Evolutionary conservation across 2,329 filamentous ascomycete genomes (phyloP).

Genomic region (Neodidymelliopsis sp.): DNA sequence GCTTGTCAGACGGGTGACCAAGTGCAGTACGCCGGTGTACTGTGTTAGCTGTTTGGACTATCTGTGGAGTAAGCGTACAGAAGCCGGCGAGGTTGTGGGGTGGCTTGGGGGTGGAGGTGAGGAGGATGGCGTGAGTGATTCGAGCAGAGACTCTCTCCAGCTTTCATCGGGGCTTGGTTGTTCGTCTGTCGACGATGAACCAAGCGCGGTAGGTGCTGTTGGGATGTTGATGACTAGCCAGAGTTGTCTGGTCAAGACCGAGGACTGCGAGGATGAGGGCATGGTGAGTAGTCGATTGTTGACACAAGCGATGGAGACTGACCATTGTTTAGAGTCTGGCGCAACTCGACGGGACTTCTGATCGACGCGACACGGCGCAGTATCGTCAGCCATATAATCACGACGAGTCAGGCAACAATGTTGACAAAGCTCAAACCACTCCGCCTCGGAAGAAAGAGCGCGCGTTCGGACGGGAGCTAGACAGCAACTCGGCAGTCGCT

Average conservation of each 20-base stretch:
- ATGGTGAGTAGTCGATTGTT: background rate
- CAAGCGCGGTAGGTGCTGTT: background rate
- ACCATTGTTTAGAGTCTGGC: background rate
- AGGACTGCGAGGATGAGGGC: background rate
- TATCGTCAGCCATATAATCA: too few species aligned
- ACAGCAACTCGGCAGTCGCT: background rate
- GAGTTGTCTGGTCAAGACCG: too few species aligned
- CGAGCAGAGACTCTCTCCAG: too few species aligned
- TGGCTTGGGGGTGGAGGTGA: background rate
- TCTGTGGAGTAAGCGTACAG: conserved; percentile 6
- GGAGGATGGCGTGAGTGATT: too few species aligned
- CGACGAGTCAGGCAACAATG: too few species aligned
- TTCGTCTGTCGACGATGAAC: too few species aligned
- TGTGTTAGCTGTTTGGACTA: conserved; percentile 7
- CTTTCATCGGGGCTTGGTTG: too few species aligned
- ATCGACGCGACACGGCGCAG: background rate
- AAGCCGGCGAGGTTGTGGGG: background rate
- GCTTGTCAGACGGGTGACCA: background rate
- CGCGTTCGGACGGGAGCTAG: conserved; percentile 6
- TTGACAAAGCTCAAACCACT: background rate
- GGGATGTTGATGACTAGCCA: too few species aligned
- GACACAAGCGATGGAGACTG: background rate
- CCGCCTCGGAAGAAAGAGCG: background rate
- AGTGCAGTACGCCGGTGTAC: background rate
- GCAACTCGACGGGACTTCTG: conserved; percentile 4